These are phyloP conservation scores for Candida wancherniae DNA, from an alignment of 805 yeast genomes.

Conservation along the genomic window DNA sequence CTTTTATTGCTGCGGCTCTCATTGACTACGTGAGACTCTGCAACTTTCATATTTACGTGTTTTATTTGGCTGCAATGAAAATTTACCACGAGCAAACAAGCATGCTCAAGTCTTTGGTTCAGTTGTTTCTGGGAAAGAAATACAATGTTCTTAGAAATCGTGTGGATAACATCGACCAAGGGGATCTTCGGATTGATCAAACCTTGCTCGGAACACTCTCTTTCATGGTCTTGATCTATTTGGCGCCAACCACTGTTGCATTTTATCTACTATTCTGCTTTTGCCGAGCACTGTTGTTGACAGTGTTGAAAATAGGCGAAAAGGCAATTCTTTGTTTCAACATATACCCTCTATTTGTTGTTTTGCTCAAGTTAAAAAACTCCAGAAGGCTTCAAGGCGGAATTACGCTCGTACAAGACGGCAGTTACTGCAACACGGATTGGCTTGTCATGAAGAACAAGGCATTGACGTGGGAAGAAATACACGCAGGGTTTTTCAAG, in stretches of 20 bases:
- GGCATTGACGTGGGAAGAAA: conserved; percentile 34
- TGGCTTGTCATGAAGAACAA: conserved; percentile 32
- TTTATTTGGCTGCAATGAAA: conserved; percentile 74
- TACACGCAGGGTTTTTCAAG: conserved; percentile 26
- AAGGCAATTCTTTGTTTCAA: conserved; percentile 60
- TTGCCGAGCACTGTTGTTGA: conserved; percentile 49
- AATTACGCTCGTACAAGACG: conserved; percentile 28
- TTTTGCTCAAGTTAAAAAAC: conserved; percentile 75
- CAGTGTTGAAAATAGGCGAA: conserved; percentile 50
- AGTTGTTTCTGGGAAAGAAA: conserved; percentile 85
- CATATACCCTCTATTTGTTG: conserved; percentile 82
- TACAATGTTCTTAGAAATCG: conserved; percentile 79
- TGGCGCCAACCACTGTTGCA: conserved; percentile 83
- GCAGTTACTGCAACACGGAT: conserved; percentile 14
- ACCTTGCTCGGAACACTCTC: conserved; percentile 81
- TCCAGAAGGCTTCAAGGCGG: conserved; percentile 60
- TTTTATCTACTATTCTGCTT: conserved; percentile 73
- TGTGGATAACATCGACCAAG: conserved; percentile 66
- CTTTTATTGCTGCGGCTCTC: conserved; percentile 61
- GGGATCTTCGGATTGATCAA: conserved; percentile 73
- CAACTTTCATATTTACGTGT: conserved; percentile 69
- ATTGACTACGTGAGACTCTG: conserved; percentile 61
- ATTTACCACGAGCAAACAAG: conserved; percentile 72
- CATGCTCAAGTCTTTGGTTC: conserved; percentile 66
- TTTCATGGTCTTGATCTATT: conserved; percentile 71